Conservation (phyloP, 1,284 basidiomycete genomes). For the Ceraceosorus guamensis region DNA sequence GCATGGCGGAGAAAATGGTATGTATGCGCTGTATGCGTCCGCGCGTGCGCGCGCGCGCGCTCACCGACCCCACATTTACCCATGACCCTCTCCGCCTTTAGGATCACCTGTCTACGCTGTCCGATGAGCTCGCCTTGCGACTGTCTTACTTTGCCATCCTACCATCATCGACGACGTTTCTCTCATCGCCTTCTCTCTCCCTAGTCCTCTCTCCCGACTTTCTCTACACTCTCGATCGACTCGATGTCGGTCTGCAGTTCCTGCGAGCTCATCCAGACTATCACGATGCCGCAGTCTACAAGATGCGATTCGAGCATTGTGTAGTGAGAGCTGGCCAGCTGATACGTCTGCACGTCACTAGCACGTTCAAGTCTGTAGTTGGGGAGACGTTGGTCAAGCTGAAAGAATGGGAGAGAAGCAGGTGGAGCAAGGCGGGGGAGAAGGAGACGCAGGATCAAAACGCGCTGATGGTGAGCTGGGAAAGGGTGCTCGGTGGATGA, state of each 20-base stretch:
- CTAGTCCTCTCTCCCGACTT: constrained; percentile 32
- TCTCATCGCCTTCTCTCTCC: constrained; percentile 26
- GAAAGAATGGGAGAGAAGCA: constrained; percentile 13
- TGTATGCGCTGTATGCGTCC: background rate
- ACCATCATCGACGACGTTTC: constrained; percentile 30
- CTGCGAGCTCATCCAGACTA: constrained; percentile 25
- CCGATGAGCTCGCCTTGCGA: constrained; percentile 23
- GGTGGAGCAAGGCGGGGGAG: constrained; percentile 11
- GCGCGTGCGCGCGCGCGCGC: too few species aligned
- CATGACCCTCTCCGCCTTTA: background rate
- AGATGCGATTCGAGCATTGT: constrained; percentile 40
- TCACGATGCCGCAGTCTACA: constrained; percentile 34
- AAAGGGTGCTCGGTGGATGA: background rate
- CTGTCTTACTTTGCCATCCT: constrained; percentile 42
- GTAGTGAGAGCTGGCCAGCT: constrained; percentile 29
- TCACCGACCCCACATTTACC: background rate
- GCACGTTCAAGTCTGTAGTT: constrained; percentile 12
- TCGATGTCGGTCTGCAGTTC: constrained; percentile 36
- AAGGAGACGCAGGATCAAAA: background rate
- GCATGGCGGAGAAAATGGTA: constrained; percentile 8
- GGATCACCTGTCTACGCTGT: constrained; percentile 25
- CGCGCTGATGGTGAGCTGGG: constrained; percentile 7
- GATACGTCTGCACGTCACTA: constrained; percentile 24
- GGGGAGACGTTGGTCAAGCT: constrained; percentile 10
- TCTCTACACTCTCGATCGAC: constrained; percentile 32